Evolutionary conservation across 2,329 filamentous ascomycete genomes (phyloP), one percentile per base, ranked within the genome.

Genomic region (Hymenoscyphus albidus): DNA sequence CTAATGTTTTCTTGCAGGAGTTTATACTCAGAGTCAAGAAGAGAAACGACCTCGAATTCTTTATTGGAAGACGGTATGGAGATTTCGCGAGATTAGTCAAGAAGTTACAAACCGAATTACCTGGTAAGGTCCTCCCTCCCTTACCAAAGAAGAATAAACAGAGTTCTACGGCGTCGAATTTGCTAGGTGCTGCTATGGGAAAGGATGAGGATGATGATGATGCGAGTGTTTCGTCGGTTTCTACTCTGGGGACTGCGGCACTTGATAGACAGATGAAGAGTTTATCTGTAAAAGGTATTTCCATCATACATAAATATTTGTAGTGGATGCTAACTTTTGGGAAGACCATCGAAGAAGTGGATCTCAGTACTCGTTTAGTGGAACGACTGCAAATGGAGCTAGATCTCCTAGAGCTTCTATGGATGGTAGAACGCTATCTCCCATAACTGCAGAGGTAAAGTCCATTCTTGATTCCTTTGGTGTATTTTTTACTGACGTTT

Each of bases 141-240:
- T 80, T 98, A 59, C 95, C 95, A 0, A 89, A 89, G 75, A 98
- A 98, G 84, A 97, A 97, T 77, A 96, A 94, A 77, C 85, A 88
- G 22, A 88, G 88, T 69, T 88, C 88, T 1, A 88, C 88, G 2
- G 81, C 90, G 6, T 82, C 85, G 0, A 81, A 80, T 32, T 75
- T 90, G 27, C 77, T 88, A 12, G 77, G 80, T 35, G 76, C 79
- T 12, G 74, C 86, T 66, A 80, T 76, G 58, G 84, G 83, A 27
- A 83, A 82, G 39, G 79, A 79, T 59, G 85, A 87, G 68, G 90
- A 92, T 67, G 91, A 91, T 54, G 92, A 94, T 75, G 85, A 81
- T 0, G 92, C 90, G 1, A 97, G 93, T 0, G 77, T 94, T 6
- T 97, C 93, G 16, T 76, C 74, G 22, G 68, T 75, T 10, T 75